phyloP scores from a whole-genome alignment of 805 yeast genomes.

The Suhomyces vadensis region DNA sequence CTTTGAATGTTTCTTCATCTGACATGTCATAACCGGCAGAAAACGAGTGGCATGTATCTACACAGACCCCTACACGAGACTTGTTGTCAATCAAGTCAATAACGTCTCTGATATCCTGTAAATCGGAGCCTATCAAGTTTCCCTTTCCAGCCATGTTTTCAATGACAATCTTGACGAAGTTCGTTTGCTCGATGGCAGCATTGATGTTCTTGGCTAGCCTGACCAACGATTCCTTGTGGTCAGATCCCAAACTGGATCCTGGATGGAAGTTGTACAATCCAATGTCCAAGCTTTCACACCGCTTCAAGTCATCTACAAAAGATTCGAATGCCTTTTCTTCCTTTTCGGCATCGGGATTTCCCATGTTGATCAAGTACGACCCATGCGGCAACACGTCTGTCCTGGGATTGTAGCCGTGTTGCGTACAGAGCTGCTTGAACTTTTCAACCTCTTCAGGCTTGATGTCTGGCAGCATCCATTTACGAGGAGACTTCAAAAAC shows the following conservation, averaged over 20 bases:
- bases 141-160: constrained; percentile 99
- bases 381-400: constrained; percentile 93
- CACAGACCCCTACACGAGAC: constrained; percentile 87
- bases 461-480: constrained; percentile 85
- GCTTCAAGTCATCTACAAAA: constrained; percentile 78
- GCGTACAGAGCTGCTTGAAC: constrained; percentile 63
- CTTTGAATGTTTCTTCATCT: constrained; percentile 53
- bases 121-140: constrained; percentile 76
- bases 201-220: constrained; percentile 80
- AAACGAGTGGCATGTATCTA: constrained; percentile 94
- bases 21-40: constrained; percentile 94
- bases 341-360: constrained; percentile 84
- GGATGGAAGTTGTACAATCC: constrained; percentile 93
- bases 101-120: constrained; percentile 74
- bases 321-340: constrained; percentile 73
- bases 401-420: constrained; percentile 66
- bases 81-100: constrained; percentile 80
- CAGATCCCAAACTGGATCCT: constrained; percentile 78
- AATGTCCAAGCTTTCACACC: constrained; percentile 84
- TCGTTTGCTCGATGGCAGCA: constrained; percentile 69
- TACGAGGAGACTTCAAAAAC: constrained; percentile 84
- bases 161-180: constrained; percentile 80
- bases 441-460: constrained; percentile 63
- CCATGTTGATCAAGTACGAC: constrained; percentile 88
- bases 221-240: constrained; percentile 61